phyloP scores from a whole-genome alignment of 176 grass and related monocot genomes.

The Ensete glaucum region DNA sequence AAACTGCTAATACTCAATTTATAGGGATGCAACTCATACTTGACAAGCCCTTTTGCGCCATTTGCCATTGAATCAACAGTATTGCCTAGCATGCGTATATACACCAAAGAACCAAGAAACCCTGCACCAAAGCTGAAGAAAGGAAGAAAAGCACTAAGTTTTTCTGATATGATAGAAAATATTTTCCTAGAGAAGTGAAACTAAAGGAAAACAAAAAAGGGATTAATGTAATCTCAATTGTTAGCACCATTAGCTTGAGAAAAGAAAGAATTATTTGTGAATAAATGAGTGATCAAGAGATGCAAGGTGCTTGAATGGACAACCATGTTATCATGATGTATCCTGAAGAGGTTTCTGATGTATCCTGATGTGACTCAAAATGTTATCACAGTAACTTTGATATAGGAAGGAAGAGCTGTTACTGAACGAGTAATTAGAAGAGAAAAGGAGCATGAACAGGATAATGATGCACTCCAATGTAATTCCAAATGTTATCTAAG shows the following conservation, averaged over 20 bases:
- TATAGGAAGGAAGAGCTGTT: neutral
- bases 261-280: neutral
- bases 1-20: neutral
- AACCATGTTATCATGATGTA: neutral
- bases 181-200: neutral
- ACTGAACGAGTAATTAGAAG: neutral
- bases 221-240: neutral
- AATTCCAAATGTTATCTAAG: neutral
- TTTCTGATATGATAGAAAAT: neutral
- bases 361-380: neutral
- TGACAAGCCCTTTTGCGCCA: conserved; percentile 62
- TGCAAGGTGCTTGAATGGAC: neutral
- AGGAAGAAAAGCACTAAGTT: neutral
- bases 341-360: neutral
- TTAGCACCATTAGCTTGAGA: neutral
- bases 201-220: neutral
- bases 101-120: conserved; percentile 75
- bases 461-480: neutral
- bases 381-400: neutral
- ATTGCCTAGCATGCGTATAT: conserved; percentile 89
- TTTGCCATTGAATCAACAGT: conserved; percentile 85
- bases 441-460: neutral
- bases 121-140: conserved; percentile 73
- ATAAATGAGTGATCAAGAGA: neutral
- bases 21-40: conserved; percentile 37